Conservation (phyloP, 2,329 filamentous ascomycete genomes). For the Microcyclosporella mali region DNA sequence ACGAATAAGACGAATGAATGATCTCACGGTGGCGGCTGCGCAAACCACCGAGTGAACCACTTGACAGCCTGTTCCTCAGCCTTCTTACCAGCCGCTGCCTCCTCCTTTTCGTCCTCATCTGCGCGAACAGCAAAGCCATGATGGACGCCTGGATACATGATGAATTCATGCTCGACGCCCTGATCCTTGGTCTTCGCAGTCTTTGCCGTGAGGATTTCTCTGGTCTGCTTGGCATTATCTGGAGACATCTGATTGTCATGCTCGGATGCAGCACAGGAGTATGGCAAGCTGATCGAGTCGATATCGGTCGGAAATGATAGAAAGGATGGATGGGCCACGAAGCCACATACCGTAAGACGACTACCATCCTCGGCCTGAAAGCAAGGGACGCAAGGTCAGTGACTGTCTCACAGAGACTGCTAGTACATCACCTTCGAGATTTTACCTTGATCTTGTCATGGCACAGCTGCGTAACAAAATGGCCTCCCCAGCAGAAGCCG, state of each 20-base stretch:
- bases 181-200: conserved; percentile 28
- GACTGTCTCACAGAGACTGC: too few species aligned
- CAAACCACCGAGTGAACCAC: conserved; percentile 35
- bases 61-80: conserved; percentile 34
- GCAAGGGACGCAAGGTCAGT: too few species aligned
- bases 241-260: conserved; percentile 28
- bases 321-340: conserved; percentile 33
- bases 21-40: conserved; percentile 4
- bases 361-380: conserved; percentile 26
- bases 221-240: conserved; percentile 29
- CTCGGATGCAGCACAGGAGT: conserved; percentile 31
- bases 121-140: conserved; percentile 35
- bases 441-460: conserved; percentile 27
- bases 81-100: conserved; percentile 31
- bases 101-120: conserved; percentile 29
- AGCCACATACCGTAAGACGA: conserved; percentile 30
- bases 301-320: conserved; percentile 32
- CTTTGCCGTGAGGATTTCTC: conserved; percentile 30
- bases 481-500: conserved; percentile 32
- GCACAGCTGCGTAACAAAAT: conserved; percentile 31
- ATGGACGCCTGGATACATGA: conserved; percentile 32
- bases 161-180: conserved; percentile 34
- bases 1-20: neutral
- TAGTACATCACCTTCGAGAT: too few species aligned
- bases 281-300: conserved; percentile 30